Conservation (phyloP, 805 yeast species). For the Ogataea allantospora region DNA sequence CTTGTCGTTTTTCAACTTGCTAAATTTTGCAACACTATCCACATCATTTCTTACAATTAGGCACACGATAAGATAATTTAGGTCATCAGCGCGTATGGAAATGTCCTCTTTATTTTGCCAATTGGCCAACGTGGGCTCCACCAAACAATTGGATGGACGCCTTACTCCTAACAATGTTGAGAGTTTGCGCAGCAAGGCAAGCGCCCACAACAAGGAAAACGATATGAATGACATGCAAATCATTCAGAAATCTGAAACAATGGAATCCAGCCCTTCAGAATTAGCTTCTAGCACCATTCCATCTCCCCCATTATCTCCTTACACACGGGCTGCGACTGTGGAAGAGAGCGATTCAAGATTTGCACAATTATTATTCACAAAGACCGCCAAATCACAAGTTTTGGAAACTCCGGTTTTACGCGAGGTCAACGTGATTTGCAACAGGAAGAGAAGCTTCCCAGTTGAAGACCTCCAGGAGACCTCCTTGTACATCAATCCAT, state of each 20-base stretch:
- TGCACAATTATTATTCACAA: constrained; percentile 28
- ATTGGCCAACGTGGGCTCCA: constrained; percentile 11
- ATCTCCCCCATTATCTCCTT: constrained; percentile 39
- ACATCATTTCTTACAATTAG: neutral
- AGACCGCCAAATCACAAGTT: constrained; percentile 17
- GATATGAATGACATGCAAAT: constrained; percentile 1
- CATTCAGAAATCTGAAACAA: constrained; percentile 11
- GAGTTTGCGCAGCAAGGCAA: constrained; percentile 7
- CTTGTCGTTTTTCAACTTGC: constrained; percentile 5
- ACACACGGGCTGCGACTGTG: constrained; percentile 27
- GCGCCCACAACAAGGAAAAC: constrained; percentile 10
- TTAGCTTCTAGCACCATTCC: constrained; percentile 31
- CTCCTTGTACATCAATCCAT: constrained; percentile 51
- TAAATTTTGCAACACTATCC: constrained; percentile 6
- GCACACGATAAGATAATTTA: neutral
- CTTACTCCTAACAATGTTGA: constrained; percentile 24
- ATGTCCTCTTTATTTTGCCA: constrained; percentile 20
- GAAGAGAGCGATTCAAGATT: constrained; percentile 30
- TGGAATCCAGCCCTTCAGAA: constrained; percentile 9
- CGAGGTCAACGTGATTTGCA: constrained; percentile 3
- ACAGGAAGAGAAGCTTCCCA: constrained; percentile 38
- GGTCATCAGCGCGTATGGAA: constrained; percentile 8
- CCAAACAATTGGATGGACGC: constrained; percentile 28
- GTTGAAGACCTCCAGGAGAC: constrained; percentile 43
- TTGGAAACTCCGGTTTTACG: constrained; percentile 1